Base-by-base conservation (phyloP, 805 yeast species). In the Pichia sporocuriosa region DNA sequence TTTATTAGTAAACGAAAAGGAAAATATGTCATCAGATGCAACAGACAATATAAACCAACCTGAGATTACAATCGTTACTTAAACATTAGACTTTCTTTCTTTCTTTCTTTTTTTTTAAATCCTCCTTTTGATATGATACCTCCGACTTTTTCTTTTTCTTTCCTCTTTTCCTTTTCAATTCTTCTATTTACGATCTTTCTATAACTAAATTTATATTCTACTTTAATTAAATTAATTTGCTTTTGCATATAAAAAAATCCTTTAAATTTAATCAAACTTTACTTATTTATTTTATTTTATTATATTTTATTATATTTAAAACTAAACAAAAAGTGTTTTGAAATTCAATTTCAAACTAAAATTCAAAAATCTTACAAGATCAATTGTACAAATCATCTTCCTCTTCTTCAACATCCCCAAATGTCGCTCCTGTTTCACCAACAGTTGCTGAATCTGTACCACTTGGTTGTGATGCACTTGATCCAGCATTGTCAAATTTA, bases 401-500 rank as follows among this genome's bases (percentile, higher is more conserved):
- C 34, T 69, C 76, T 13, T 64, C 69, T 40, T 70, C 79, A 43
- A 65, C 77, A 44, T 63, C 59, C 22, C 72, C 78, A 49, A 73
- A 74, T 17, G 76, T 70, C 28, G 74, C 73, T 31, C 65, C 64
- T 35, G 50, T 54, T 26, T 48, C 62, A 20, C 8, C 7, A 8
- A 19, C 17, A 21, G 62, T 57, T 16, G 62, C 61, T 34, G 59
- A 62, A 27, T 57, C 54, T 36, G 61, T 63, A 39, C 59, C 56
- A 33, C 42, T 25, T 9, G 44, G 34, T 20, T 23, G 33, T 7
- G 41, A 22, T 7, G 31, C 39, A 23, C 25, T 36, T 10, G 39
- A 34, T 32, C 38, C 16, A 4, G 55, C 52, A 50, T 11, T 15
- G 17, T 79, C 77, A 64, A 93, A 90, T 61, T 87, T 79, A 69